Base-by-base conservation (phyloP, 2,329 filamentous ascomycete genomes). In the Venturia effusa region DNA sequence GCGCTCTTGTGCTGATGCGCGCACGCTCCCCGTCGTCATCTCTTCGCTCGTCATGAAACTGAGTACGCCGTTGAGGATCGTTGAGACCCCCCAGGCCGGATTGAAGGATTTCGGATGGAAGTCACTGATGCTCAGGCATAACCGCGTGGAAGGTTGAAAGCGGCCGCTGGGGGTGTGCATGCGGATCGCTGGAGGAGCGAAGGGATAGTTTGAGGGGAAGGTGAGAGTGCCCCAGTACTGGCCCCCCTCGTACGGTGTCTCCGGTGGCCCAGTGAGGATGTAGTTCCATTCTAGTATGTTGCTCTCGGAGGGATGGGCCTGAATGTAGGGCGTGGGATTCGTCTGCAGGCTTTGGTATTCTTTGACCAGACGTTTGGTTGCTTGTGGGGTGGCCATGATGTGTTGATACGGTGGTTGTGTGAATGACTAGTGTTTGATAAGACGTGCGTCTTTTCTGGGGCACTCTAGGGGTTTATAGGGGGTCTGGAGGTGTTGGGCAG, bases 41-140 rank as follows among this genome's bases (percentile, higher is more conserved):
- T 99, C 94, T 73, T 99, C 93, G 68, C 90, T 91, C 2, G 93
- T 97, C 94, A 99, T 99, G 77, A 99, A 99, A 45, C 89, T 95
- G 67, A 97, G 80, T 34, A 99, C 83, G 11, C 94, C 94, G 64
- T 96, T 95, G 19, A 99, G 80, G 68, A 99, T 99, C 0, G 94
- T 99, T 63, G 89, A 93, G 8, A 99, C 94, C 72, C 96, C 93
- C 94, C 94, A 99, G 0, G 94, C 92, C 1, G 94, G 94, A 74
- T 99, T 99, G 81, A 97, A 99, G 34, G 89, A 93, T 75, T 96
- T 96, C 4, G 94, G 94, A 74, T 99, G 94, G 77, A 97, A 99
- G 74, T 99, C 94, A 70, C 88, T 93, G 71, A 99, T 99, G 72
- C 90, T 95, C 59, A 99, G 87, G 72, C 94, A 99, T 27, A 99